Evolutionary conservation across 2,329 filamentous ascomycete genomes (phyloP).

Genomic region (Whalleya microplaca): DNA sequence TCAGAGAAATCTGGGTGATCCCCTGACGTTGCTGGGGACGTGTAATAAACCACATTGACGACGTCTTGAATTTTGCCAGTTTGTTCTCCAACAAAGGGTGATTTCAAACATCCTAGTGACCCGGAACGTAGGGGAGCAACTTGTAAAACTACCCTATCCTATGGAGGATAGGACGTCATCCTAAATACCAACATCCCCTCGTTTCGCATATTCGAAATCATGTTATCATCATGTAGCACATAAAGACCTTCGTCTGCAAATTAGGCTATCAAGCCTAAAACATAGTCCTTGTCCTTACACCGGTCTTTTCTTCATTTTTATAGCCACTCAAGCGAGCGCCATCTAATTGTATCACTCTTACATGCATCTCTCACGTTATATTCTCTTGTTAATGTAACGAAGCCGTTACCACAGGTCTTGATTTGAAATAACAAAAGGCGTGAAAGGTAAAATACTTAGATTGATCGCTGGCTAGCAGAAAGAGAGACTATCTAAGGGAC

Average conservation of each 20-base stretch:
- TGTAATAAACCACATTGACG: slow-evolving; percentile 6
- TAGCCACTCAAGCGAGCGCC: not conserved
- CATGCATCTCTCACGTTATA: not conserved
- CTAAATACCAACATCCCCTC: not conserved
- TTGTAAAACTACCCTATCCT: not conserved
- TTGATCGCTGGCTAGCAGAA: too few species aligned
- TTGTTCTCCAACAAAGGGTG: not conserved
- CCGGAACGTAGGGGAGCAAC: slow-evolving; percentile 2
- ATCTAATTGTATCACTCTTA: not conserved
- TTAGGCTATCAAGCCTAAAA: not conserved
- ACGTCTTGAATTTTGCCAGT: not conserved
- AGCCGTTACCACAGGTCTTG: too few species aligned
- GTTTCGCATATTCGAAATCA: not conserved
- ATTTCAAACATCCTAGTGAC: not conserved
- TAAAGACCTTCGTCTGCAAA: not conserved
- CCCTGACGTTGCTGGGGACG: not conserved
- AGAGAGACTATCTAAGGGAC: too few species aligned
- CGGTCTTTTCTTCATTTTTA: not conserved
- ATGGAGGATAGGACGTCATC: not conserved
- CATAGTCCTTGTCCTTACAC: not conserved
- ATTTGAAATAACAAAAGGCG: too few species aligned
- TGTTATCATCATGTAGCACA: not conserved
- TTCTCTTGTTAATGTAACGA: too few species aligned
- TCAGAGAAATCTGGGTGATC: not conserved
- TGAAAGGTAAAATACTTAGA: too few species aligned